These are phyloP conservation scores for Calonectria hawksworthii DNA, from an alignment of 2,329 filamentous ascomycete genomes.

Conservation along the genomic window DNA sequence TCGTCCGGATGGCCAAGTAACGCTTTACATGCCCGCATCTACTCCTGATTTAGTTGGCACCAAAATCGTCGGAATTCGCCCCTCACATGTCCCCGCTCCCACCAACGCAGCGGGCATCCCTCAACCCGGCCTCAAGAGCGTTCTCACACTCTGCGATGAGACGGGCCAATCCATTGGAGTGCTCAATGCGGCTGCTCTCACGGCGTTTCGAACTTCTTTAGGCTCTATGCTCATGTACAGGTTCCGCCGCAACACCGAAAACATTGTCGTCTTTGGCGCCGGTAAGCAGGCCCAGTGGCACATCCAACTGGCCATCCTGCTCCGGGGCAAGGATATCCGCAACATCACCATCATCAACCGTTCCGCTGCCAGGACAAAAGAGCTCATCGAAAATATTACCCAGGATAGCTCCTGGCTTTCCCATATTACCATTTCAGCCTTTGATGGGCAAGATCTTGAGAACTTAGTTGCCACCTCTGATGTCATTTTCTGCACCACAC, in stretches of 20 bases:
- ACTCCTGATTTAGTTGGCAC: slow-evolving; percentile 72
- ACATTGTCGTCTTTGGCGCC: slow-evolving; percentile 77
- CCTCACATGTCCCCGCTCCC: slow-evolving; percentile 29
- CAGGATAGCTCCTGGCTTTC: slow-evolving; percentile 29
- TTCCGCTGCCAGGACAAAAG: slow-evolving; percentile 38
- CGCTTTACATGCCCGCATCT: slow-evolving; percentile 77
- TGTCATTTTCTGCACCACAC: slow-evolving; percentile 51
- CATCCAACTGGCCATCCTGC: slow-evolving; percentile 73
- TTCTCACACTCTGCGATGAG: slow-evolving; percentile 71
- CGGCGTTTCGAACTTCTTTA: slow-evolving; percentile 77
- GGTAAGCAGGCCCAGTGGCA: slow-evolving; percentile 83
- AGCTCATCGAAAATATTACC: slow-evolving; percentile 38
- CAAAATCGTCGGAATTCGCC: slow-evolving; percentile 68
- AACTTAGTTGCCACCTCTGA: slow-evolving; percentile 39
- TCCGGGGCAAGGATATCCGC: slow-evolving; percentile 52
- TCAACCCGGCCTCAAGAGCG: slow-evolving; percentile 61
- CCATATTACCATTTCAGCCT: slow-evolving; percentile 31
- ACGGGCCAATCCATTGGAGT: slow-evolving; percentile 71
- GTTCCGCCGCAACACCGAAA: slow-evolving; percentile 48
- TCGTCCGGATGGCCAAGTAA: slow-evolving; percentile 72
- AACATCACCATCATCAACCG: slow-evolving; percentile 52
- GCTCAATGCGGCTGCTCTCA: slow-evolving; percentile 77
- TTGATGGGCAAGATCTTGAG: slow-evolving; percentile 33
- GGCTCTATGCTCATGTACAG: slow-evolving; percentile 72
- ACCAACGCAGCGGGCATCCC: slow-evolving; percentile 22